These are phyloP conservation scores for Litsea cubeba DNA, from an alignment of 164 flowering plant species.

Conservation along the genomic window DNA sequence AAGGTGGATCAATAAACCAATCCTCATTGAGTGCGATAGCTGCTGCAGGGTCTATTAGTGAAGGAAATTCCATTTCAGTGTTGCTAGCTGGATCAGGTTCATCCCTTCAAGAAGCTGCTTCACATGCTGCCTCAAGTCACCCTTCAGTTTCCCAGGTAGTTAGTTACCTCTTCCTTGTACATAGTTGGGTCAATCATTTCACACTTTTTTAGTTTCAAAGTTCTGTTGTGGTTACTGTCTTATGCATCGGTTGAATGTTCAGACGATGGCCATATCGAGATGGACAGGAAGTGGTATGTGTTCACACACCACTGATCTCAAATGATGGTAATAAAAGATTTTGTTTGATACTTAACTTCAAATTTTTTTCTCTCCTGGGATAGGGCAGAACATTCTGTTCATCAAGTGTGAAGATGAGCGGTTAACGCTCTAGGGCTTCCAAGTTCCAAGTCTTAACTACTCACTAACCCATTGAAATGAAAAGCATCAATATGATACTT, in stretches of 20 bases:
- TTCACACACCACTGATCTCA: neutral
- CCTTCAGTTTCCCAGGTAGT: slow-evolving; percentile 76
- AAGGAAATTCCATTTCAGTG: slow-evolving; percentile 56
- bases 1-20: slow-evolving; percentile 55
- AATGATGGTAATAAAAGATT: neutral
- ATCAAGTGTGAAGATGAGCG: neutral
- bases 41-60: slow-evolving; percentile 62
- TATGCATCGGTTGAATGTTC: neutral
- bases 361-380: neutral
- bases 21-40: slow-evolving; percentile 62
- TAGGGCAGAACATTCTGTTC: neutral
- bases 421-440: neutral
- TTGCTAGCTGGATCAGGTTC: slow-evolving; percentile 83
- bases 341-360: no score
- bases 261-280: neutral
- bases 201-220: neutral
- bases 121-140: slow-evolving; percentile 64
- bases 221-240: neutral
- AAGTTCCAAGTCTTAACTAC: neutral
- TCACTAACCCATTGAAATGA: neutral
- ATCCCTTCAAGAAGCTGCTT: slow-evolving; percentile 73
- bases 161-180: slow-evolving; percentile 7
- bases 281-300: neutral
- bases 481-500: neutral
- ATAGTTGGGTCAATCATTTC: neutral